Percentiles rank a stretch among this genome's conserved stretches.
phyloP scores from a whole-genome alignment of 805 yeast genomes.

The Nakazawaea molendinolei region DNA sequence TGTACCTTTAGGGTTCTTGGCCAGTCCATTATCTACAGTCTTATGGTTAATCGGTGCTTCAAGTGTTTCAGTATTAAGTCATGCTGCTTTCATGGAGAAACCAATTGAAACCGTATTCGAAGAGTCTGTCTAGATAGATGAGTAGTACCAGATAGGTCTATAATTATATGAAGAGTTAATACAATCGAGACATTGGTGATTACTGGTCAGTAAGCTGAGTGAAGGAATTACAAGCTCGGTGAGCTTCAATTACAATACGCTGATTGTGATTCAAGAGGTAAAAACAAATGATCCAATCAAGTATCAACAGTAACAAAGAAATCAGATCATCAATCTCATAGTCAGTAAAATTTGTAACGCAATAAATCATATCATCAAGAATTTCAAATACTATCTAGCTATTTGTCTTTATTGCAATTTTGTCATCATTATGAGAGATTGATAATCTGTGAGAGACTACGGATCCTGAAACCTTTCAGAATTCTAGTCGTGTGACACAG shows the following conservation, averaged over 20 bases:
- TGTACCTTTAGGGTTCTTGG: constrained; percentile 75
- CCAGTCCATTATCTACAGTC: constrained; percentile 83
- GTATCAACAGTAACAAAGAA: neutral
- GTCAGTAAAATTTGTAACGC: constrained; percentile 15
- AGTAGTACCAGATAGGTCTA: too few relatives aligned
- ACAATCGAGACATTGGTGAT: neutral
- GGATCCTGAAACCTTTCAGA: neutral
- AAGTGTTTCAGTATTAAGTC: constrained; percentile 68
- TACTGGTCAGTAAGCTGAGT: constrained; percentile 1
- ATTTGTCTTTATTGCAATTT: constrained; percentile 26
- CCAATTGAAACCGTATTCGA: constrained; percentile 89
- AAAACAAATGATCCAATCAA: neutral
- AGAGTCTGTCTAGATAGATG: constrained; percentile 55
- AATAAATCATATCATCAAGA: constrained; percentile 18
- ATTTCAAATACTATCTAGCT: constrained; percentile 40
- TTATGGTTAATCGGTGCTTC: constrained; percentile 90
- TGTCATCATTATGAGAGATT: constrained; percentile 14
- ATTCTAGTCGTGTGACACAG: too few relatives aligned
- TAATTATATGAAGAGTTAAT: neutral
- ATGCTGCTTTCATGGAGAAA: constrained; percentile 82
- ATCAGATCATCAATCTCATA: constrained; percentile 19
- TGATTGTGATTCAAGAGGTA: neutral
- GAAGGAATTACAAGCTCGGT: neutral
- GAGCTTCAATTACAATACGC: too few relatives aligned
- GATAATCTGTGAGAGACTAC: neutral